Conservation (phyloP, 1,284 basidiomycete genomes). For the Ustilago hordei region DNA sequence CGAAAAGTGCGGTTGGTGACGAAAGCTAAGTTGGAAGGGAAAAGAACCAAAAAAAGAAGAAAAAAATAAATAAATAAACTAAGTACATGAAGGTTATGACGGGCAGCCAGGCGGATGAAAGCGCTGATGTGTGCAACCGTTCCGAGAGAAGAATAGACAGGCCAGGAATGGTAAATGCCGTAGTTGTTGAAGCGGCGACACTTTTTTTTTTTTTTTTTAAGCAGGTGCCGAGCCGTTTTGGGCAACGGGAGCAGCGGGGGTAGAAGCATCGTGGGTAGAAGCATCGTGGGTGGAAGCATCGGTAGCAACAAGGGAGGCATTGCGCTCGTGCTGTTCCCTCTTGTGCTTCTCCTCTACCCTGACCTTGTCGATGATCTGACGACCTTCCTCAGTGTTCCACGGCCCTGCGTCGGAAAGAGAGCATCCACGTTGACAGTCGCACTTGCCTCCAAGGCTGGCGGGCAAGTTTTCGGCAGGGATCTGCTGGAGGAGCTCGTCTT, state of each 20-base stretch:
- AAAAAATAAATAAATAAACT: neutral
- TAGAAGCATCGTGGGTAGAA: too few relatives aligned
- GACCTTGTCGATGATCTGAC: constrained; percentile 61
- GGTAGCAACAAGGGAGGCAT: constrained; percentile 18
- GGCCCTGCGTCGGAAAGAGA: constrained; percentile 90
- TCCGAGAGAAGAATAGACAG: neutral
- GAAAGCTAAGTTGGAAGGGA: neutral
- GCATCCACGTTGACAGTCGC: constrained; percentile 84
- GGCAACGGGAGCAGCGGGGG: constrained; percentile 12
- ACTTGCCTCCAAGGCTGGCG: constrained; percentile 84
- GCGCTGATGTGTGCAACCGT: neutral
- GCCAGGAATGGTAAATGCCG: neutral
- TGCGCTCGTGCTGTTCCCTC: constrained; percentile 33
- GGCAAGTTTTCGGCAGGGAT: constrained; percentile 88
- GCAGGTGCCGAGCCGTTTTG: constrained; percentile 28
- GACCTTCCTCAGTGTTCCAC: constrained; percentile 77
- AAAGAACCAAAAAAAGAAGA: constrained; percentile 4
- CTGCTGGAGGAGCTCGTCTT: constrained; percentile 61
- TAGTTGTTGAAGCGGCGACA: neutral
- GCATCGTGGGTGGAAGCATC: constrained; percentile 13
- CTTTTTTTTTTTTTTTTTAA: neutral
- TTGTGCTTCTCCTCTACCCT: constrained; percentile 53
- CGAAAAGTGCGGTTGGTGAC: constrained; percentile 6
- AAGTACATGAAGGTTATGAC: constrained; percentile 7
- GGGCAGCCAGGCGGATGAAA: neutral